Percentiles rank a stretch among this genome's conserved stretches.
Conservation (phyloP, 2,329 filamentous ascomycete species). For the Canariomyces notabilis region DNA sequence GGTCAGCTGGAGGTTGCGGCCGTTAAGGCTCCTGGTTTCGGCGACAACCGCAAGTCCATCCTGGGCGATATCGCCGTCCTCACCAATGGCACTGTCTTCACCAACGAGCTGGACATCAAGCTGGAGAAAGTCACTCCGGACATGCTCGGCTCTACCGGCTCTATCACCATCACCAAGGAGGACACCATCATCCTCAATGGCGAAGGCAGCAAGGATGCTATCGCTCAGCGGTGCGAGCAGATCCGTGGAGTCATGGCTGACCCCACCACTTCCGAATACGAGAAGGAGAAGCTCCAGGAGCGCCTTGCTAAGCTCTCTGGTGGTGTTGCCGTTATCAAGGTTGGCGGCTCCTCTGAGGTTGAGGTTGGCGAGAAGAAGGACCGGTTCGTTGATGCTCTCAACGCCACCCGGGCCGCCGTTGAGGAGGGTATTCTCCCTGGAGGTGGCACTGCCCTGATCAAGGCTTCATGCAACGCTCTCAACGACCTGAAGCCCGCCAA, state of each 20-base stretch:
- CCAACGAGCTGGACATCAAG: conserved; percentile 97
- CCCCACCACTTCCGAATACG: conserved; percentile 93
- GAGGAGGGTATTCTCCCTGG: conserved; percentile 99
- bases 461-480: conserved; percentile 88
- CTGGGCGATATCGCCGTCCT: conserved; percentile 93
- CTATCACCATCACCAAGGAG: conserved; percentile 99
- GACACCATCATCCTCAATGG: conserved; percentile 98
- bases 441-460: conserved; percentile 96
- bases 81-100: conserved; percentile 96
- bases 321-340: conserved; percentile 98
- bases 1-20: conserved; percentile 97
- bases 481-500: conserved; percentile 79
- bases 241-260: conserved; percentile 96
- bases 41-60: conserved; percentile 99
- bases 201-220: conserved; percentile 88
- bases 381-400: conserved; percentile 95
- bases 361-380: conserved; percentile 99
- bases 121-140: conserved; percentile 96
- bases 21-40: conserved; percentile 98
- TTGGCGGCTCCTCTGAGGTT: conserved; percentile 94
- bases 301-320: conserved; percentile 98
- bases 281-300: conserved; percentile 99
- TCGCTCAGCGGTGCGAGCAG: conserved; percentile 95
- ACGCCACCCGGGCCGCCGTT: conserved; percentile 95
- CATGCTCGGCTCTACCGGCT: conserved; percentile 93